Evolutionary conservation across 345 rosid genomes (phyloP).

Genomic region (Dipteronia sinensis): DNA sequence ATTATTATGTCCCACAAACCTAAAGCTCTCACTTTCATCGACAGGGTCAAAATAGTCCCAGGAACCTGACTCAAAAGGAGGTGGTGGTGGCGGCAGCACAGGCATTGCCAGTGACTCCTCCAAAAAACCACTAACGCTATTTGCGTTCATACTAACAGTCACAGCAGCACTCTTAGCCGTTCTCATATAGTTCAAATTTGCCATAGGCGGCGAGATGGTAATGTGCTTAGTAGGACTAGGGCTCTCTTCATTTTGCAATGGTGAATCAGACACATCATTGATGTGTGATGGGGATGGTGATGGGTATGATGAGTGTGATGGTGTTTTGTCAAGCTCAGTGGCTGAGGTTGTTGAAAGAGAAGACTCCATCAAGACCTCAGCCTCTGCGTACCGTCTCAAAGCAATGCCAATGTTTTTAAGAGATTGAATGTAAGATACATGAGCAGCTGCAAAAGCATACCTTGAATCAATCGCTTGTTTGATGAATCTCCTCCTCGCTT

Average conservation of each 20-base stretch:
- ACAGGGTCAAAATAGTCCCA: slow-evolving; percentile 86
- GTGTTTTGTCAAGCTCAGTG: slow-evolving; percentile 75
- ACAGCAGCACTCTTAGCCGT: slow-evolving; percentile 41
- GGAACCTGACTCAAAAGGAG: slow-evolving; percentile 52
- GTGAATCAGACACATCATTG: slow-evolving; percentile 62
- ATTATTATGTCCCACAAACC: slow-evolving; percentile 45
- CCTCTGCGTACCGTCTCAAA: slow-evolving; percentile 77
- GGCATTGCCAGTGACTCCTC: slow-evolving; percentile 40
- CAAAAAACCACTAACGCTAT: slow-evolving; percentile 28
- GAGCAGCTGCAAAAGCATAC: slow-evolving; percentile 85
- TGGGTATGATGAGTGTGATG: slow-evolving; percentile 74
- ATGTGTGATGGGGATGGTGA: slow-evolving; percentile 66
- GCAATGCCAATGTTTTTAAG: slow-evolving; percentile 72
- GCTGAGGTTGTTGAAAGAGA: slow-evolving; percentile 71
- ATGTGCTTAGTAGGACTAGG: slow-evolving; percentile 27
- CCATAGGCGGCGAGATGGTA: slow-evolving; percentile 31
- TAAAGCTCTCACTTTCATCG: slow-evolving; percentile 65
- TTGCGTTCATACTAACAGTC: slow-evolving; percentile 58
- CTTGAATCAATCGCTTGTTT: slow-evolving; percentile 80
- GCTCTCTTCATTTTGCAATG: slow-evolving; percentile 45
- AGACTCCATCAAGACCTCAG: slow-evolving; percentile 59
- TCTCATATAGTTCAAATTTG: slow-evolving; percentile 59
- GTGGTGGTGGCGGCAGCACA: slow-evolving; percentile 65
- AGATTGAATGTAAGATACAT: slow-evolving; percentile 79
- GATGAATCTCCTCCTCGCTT: slow-evolving; percentile 69